These are phyloP conservation scores for Buxus sempervirens DNA, from an alignment of 164 flowering plant genomes.

Conservation along the genomic window DNA sequence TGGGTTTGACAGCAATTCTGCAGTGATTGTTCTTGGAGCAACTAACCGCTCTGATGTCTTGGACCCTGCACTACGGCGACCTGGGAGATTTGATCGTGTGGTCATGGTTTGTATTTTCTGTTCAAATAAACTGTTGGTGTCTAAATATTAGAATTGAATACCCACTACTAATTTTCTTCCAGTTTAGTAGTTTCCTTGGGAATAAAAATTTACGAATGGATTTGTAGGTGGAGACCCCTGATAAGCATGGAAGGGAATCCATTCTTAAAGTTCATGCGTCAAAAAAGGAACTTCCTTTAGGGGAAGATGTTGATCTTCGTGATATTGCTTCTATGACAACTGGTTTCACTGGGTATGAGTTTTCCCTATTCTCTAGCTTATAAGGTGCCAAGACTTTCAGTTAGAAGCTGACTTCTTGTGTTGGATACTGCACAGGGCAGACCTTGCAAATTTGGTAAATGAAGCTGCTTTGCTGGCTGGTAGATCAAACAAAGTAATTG, in stretches of 20 bases:
- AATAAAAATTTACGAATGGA: neutral
- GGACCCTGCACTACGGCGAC: constrained; percentile 97
- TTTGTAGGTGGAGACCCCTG: constrained; percentile 92
- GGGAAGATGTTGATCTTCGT: constrained; percentile 62
- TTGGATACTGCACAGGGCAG: constrained; percentile 72
- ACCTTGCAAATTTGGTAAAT: constrained; percentile 95
- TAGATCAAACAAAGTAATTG: constrained; percentile 67
- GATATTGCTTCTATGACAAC: constrained; percentile 94
- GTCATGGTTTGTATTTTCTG: constrained; percentile 61
- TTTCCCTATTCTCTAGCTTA: neutral
- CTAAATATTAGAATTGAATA: neutral
- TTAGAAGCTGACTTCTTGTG: constrained; percentile 18
- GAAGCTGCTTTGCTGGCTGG: constrained; percentile 99
- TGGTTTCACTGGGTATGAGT: constrained; percentile 86
- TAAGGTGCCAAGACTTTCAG: neutral
- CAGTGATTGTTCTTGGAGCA: constrained; percentile 97
- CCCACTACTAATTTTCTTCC: neutral
- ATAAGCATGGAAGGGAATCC: constrained; percentile 87
- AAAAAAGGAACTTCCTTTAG: constrained; percentile 92
- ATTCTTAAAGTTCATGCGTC: constrained; percentile 85
- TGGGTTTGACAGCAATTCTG: constrained; percentile 96
- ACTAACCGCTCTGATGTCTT: constrained; percentile 95
- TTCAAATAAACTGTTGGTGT: constrained; percentile 2
- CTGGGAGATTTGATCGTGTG: constrained; percentile 99
- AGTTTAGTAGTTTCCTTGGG: neutral